phyloP scores from a whole-genome alignment of 2,329 filamentous ascomycete genomes.

The Neonectria ditissima region DNA sequence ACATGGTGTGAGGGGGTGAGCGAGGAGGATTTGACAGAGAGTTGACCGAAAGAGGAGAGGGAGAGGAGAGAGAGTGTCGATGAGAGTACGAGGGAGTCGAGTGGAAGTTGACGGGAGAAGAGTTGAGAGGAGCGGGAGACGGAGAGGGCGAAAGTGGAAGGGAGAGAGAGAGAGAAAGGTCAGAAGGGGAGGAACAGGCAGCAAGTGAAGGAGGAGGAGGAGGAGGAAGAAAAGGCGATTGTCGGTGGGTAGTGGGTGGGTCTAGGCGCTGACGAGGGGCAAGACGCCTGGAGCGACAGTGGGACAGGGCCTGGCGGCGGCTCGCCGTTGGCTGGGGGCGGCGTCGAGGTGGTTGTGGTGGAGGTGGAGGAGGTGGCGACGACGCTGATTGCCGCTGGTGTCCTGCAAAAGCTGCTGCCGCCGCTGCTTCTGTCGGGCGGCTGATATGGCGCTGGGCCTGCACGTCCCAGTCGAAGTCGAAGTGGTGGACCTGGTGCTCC shows the following conservation, averaged over 20 bases:
- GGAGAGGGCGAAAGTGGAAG: constrained; percentile 31
- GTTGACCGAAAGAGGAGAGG: constrained; percentile 33
- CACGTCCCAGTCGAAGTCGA: constrained; percentile 9
- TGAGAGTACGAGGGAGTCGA: constrained; percentile 30
- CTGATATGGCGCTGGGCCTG: constrained; percentile 10
- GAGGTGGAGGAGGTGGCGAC: constrained; percentile 36
- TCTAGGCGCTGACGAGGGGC: constrained; percentile 45
- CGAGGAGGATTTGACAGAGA: constrained; percentile 31
- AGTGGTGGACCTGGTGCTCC: constrained; percentile 6
- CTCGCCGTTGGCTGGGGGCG: constrained; percentile 43
- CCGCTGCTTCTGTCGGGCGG: constrained; percentile 22
- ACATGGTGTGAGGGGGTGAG: constrained; percentile 49
- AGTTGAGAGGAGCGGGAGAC: constrained; percentile 33
- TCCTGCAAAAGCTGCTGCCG: constrained; percentile 8
- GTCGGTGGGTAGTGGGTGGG: constrained; percentile 42
- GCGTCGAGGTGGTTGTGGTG: constrained; percentile 35
- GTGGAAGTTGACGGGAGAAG: constrained; percentile 32
- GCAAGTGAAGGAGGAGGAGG: constrained; percentile 42
- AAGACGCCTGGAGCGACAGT: constrained; percentile 40
- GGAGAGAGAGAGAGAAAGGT: constrained; percentile 31
- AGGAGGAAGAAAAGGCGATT: constrained; percentile 48
- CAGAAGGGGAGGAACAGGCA: constrained; percentile 38
- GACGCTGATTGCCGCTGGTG: constrained; percentile 31
- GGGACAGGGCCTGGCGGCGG: constrained; percentile 43
- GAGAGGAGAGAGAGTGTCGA: constrained; percentile 35